These are phyloP conservation scores for Mucor velutinosus DNA, from an alignment of 371 early-diverging fungal genomes.

Conservation along the genomic window DNA sequence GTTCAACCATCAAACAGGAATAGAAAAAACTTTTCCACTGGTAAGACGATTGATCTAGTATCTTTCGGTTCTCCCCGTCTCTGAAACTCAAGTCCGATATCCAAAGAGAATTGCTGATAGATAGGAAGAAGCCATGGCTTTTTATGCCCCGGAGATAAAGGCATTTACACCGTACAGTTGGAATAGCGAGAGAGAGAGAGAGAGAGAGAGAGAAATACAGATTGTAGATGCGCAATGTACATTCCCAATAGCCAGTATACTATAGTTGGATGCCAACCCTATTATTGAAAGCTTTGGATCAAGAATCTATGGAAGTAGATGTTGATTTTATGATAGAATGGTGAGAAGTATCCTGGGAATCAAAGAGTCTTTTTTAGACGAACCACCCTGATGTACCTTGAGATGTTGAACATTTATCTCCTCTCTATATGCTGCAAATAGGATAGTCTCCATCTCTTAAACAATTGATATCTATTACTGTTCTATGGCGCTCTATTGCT, in stretches of 20 bases:
- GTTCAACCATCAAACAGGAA: not conserved
- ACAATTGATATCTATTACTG: not conserved
- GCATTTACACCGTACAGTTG: not conserved
- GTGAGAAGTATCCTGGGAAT: too few relatives aligned
- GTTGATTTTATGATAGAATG: too few relatives aligned
- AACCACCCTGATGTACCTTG: not conserved
- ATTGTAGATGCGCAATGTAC: too few relatives aligned
- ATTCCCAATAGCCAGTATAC: not conserved
- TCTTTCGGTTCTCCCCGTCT: not conserved
- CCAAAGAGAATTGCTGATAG: not conserved
- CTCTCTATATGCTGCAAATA: not conserved
- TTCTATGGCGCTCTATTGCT: not conserved
- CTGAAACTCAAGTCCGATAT: conserved; percentile 1
- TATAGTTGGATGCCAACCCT: not conserved
- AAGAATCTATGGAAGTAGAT: too few relatives aligned
- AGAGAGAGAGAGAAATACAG: too few relatives aligned
- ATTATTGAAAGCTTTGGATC: too few relatives aligned
- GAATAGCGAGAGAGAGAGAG: not conserved
- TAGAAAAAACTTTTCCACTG: not conserved
- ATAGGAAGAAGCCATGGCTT: not conserved
- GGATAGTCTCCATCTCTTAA: not conserved
- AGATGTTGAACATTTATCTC: not conserved
- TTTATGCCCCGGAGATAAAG: conserved; percentile 1
- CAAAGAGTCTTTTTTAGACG: too few relatives aligned
- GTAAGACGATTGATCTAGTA: not conserved